phyloP scores from a whole-genome alignment of 2,329 filamentous ascomycete genomes.

The Colletotrichum spaethianum region DNA sequence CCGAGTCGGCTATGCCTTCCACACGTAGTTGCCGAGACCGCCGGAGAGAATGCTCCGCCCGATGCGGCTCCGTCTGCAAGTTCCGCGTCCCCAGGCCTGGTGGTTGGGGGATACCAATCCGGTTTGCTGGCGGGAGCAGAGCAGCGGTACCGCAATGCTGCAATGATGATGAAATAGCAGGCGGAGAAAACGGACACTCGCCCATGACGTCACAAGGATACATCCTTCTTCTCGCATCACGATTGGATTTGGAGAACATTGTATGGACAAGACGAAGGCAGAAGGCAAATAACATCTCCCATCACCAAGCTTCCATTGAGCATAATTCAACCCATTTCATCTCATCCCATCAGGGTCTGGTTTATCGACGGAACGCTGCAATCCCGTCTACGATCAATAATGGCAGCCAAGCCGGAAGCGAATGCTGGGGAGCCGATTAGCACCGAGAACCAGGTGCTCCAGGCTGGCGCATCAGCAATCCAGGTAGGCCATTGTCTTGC shows the following conservation, averaged over 20 bases:
- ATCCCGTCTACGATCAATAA: conserved; percentile 13
- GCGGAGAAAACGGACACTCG: background rate
- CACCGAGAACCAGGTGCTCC: conserved; percentile 69
- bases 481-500: conserved; percentile 58
- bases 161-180: conserved; percentile 33
- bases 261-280: background rate
- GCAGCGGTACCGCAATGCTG: conserved; percentile 11
- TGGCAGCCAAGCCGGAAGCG: conserved; percentile 34
- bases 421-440: conserved; percentile 64
- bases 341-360: background rate
- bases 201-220: conserved; percentile 33
- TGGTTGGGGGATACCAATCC: background rate
- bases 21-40: conserved; percentile 11
- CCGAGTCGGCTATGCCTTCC: background rate
- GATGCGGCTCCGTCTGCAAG: background rate
- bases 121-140: background rate
- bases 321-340: background rate
- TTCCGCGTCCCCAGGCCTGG: background rate
- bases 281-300: background rate
- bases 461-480: conserved; percentile 71
- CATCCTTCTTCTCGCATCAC: background rate
- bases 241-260: background rate
- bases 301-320: no score
- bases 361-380: background rate
- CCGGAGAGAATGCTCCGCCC: conserved; percentile 17